A percentile compares a stretch with the other conserved stretches of the same genome.
phyloP scores from a whole-genome alignment of 2,329 filamentous ascomycete genomes.

The Claviceps capensis region DNA sequence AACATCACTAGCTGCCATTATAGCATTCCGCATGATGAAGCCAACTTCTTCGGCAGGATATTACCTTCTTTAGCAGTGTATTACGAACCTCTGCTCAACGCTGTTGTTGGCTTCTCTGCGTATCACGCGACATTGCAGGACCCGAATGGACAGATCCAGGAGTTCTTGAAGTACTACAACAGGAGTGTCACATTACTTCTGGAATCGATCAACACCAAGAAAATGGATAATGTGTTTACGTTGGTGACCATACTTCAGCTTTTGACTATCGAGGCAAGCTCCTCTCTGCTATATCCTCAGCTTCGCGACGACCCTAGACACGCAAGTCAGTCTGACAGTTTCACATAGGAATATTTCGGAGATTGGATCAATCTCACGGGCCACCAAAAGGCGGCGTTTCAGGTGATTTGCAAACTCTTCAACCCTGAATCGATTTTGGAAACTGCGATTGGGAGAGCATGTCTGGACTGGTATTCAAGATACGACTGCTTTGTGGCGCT shows the following conservation, averaged over 20 bases:
- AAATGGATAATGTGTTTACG: conserved; percentile 58
- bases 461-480: conserved; percentile 79
- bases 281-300: background rate
- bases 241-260: conserved; percentile 82
- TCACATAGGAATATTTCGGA: conserved; percentile 72
- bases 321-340: conserved; percentile 2
- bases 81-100: conserved; percentile 70
- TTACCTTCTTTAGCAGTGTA: conserved; percentile 60
- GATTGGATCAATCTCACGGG: conserved; percentile 92
- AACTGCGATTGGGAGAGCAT: conserved; percentile 55
- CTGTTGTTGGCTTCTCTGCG: conserved; percentile 74
- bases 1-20: conserved; percentile 76
- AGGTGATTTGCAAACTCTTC: conserved; percentile 66
- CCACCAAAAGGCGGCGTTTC: conserved; percentile 79
- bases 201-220: conserved; percentile 53
- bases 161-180: conserved; percentile 84
- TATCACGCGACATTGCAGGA: conserved; percentile 68
- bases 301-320: background rate
- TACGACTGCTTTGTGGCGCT: conserved; percentile 79
- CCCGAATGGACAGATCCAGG: conserved; percentile 58
- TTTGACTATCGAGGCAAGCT: conserved; percentile 75
- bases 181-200: conserved; percentile 69
- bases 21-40: conserved; percentile 55
- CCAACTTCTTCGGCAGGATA: conserved; percentile 59
- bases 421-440: conserved; percentile 62